Conservation (phyloP, 2,329 filamentous ascomycete genomes). For the Aureobasidium vineae region DNA sequence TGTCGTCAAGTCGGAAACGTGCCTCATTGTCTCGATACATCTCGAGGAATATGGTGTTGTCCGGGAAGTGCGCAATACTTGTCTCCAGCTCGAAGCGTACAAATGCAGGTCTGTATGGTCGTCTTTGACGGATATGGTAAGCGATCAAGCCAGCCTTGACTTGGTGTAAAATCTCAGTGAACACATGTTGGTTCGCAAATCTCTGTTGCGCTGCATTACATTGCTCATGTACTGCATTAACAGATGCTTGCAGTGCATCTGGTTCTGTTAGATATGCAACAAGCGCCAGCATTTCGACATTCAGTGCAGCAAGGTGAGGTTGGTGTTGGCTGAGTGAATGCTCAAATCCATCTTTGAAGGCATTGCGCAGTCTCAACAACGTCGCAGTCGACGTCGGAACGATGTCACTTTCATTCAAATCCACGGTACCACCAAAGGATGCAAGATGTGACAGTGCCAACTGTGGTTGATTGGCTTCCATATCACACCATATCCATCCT, state of each 20-base stretch:
- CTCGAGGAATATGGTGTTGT: constrained; percentile 72
- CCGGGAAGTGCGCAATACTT: constrained; percentile 65
- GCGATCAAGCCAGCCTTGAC: constrained; percentile 64
- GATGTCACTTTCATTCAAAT: not conserved
- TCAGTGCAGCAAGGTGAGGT: constrained; percentile 51
- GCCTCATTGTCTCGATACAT: constrained; percentile 73
- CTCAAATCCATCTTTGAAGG: constrained; percentile 55
- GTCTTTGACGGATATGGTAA: constrained; percentile 60
- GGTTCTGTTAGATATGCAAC: constrained; percentile 62
- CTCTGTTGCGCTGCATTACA: constrained; percentile 41
- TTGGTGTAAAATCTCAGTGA: constrained; percentile 65
- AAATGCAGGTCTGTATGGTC: constrained; percentile 65
- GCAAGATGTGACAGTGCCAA: constrained; percentile 40
- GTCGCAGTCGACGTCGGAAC: not conserved
- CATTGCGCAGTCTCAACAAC: constrained; percentile 8
- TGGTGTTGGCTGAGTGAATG: constrained; percentile 55
- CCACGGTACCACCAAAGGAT: constrained; percentile 29
- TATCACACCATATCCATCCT: constrained; percentile 66
- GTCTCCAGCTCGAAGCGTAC: constrained; percentile 61
- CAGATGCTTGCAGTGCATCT: constrained; percentile 38
- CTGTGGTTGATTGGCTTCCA: constrained; percentile 46
- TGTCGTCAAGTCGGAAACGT: constrained; percentile 70
- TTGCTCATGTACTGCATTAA: constrained; percentile 44
- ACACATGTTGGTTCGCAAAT: not conserved
- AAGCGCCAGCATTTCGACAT: constrained; percentile 63